These are phyloP conservation scores for Aspergillus indologenus DNA, from an alignment of 495 filamentous ascomycete species.

Conservation along the genomic window DNA sequence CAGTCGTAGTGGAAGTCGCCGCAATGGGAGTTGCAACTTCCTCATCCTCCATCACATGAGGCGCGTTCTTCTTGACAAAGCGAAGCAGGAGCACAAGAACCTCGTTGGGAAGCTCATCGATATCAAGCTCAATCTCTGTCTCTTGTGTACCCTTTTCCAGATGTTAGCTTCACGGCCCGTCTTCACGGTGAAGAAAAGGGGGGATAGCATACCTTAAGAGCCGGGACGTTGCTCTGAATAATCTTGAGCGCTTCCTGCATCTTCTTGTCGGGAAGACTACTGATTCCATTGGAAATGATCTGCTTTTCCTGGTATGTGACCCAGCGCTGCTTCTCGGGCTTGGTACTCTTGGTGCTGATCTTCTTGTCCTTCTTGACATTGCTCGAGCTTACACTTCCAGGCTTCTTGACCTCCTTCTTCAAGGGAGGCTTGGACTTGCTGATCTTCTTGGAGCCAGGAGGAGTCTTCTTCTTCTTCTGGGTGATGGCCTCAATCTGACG, in stretches of 20 bases:
- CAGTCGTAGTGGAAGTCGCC: conserved; percentile 37
- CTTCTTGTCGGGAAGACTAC: conserved; percentile 65
- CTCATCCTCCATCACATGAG: conserved; percentile 50
- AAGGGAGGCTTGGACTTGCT: conserved; percentile 49
- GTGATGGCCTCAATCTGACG: conserved; percentile 52
- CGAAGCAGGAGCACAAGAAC: conserved; percentile 73
- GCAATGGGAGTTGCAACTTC: conserved; percentile 30
- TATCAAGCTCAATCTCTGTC: conserved; percentile 87
- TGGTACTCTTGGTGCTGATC: conserved; percentile 36
- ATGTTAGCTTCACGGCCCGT: conserved; percentile 22
- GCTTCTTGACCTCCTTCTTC: conserved; percentile 56
- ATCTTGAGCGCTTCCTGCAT: conserved; percentile 80
- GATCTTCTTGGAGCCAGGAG: conserved; percentile 57
- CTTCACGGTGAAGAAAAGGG: neutral
- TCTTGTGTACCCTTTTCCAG: conserved; percentile 60
- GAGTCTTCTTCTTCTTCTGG: conserved; percentile 62
- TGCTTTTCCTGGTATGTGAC: conserved; percentile 79
- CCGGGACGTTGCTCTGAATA: conserved; percentile 81
- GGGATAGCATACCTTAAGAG: conserved; percentile 56
- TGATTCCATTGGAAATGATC: conserved; percentile 77
- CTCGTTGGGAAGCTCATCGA: conserved; percentile 73
- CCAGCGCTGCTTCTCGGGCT: conserved; percentile 49
- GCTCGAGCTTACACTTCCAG: conserved; percentile 31
- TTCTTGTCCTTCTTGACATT: conserved; percentile 55
- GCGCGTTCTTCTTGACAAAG: conserved; percentile 67